Percentiles rank a stretch among this genome's conserved stretches.
These are phyloP conservation scores for Entomortierella beljakovae DNA, from an alignment of 192 early-diverging fungal species.

Conservation along the genomic window DNA sequence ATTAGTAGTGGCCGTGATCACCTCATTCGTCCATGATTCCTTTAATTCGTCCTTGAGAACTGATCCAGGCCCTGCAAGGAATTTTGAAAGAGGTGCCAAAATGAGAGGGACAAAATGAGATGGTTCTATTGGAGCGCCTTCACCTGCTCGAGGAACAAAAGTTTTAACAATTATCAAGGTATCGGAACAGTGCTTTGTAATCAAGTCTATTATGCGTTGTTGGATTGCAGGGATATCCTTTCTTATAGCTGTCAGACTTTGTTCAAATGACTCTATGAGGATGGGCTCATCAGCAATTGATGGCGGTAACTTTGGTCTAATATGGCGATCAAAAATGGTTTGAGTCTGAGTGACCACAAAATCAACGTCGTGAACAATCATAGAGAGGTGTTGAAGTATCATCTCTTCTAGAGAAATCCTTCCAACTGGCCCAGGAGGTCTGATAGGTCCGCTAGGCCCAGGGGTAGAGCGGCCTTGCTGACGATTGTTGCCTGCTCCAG, in stretches of 20 bases:
- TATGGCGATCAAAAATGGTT: conserved; percentile 37
- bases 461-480: conserved; percentile 23
- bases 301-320: conserved; percentile 59
- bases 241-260: conserved; percentile 13
- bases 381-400: conserved; percentile 52
- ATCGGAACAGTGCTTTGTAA: conserved; percentile 63
- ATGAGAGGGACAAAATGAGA: conserved; percentile 65
- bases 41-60: conserved; percentile 34
- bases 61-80: conserved; percentile 36
- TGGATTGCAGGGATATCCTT: conserved; percentile 55
- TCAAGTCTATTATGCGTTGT: conserved; percentile 46
- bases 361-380: conserved; percentile 58
- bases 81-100: conserved; percentile 56
- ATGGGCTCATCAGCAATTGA: conserved; percentile 56
- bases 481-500: conserved; percentile 14
- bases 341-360: conserved; percentile 41
- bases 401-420: conserved; percentile 28
- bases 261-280: conserved; percentile 54
- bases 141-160: conserved; percentile 55
- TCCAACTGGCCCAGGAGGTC: conserved; percentile 8
- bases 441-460: conserved; percentile 10
- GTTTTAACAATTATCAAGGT: conserved; percentile 49
- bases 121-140: conserved; percentile 57
- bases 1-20: conserved; percentile 56
- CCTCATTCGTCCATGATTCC: conserved; percentile 34